Percentiles rank a stretch among this genome's conserved stretches.
Conservation (phyloP, 805 yeast genomes). For the Cyberlindnera bimundalis region DNA sequence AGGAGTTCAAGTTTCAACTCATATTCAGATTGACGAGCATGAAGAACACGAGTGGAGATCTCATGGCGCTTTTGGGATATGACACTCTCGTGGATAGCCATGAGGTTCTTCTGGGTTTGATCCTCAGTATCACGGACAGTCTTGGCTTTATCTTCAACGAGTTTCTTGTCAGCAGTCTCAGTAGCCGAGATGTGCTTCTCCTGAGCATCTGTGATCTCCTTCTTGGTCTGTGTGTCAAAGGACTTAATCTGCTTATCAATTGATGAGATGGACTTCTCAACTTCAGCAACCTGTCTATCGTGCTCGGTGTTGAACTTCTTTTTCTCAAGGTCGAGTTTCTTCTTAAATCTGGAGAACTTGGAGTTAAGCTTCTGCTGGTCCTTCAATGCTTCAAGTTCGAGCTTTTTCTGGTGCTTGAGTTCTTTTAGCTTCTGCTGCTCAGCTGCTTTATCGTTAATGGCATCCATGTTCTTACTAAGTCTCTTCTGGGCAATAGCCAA, state of each 20-base stretch:
- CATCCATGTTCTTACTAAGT: slow-evolving; percentile 19
- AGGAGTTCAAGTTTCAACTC: slow-evolving; percentile 23
- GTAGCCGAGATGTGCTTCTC: slow-evolving; percentile 14
- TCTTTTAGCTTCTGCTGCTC: slow-evolving; percentile 25
- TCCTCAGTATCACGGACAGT: slow-evolving; percentile 17
- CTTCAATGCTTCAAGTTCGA: slow-evolving; percentile 25
- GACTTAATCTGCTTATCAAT: slow-evolving; percentile 21
- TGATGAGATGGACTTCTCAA: slow-evolving; percentile 22
- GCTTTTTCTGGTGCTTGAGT: slow-evolving; percentile 26
- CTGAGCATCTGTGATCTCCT: slow-evolving; percentile 22
- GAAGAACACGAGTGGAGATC: slow-evolving; percentile 24
- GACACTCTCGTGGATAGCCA: slow-evolving; percentile 21
- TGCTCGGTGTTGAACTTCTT: slow-evolving; percentile 18
- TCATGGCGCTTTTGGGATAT: slow-evolving; percentile 24
- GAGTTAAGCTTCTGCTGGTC: slow-evolving; percentile 27
- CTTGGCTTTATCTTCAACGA: slow-evolving; percentile 18
- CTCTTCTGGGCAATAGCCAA: slow-evolving; percentile 26
- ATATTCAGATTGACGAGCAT: slow-evolving; percentile 28
- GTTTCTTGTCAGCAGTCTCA: slow-evolving; percentile 21
- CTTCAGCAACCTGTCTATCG: slow-evolving; percentile 17
- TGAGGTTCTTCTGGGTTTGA: slow-evolving; percentile 16
- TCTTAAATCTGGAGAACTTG: slow-evolving; percentile 26
- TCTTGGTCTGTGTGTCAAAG: slow-evolving; percentile 21
- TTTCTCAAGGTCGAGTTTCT: slow-evolving; percentile 26
- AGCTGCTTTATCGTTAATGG: slow-evolving; percentile 24